These are phyloP conservation scores for Krasilnikovozyma curviuscula DNA, from an alignment of 768 basidiomycete genomes.

Conservation along the genomic window DNA sequence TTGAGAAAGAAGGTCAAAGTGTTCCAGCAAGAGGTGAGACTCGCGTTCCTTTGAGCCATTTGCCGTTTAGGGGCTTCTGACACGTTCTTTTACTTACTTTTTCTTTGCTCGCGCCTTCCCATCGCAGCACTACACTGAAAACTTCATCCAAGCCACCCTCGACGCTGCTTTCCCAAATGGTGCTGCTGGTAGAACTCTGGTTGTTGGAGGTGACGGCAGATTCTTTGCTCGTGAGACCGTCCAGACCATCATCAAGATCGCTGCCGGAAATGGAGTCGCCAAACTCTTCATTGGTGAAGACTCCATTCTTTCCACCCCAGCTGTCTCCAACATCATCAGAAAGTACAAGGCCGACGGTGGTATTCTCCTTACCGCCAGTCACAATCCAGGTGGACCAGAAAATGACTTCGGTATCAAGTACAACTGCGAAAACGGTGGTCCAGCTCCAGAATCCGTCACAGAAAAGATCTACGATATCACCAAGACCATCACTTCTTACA, in stretches of 20 bases:
- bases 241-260: conserved; percentile 82
- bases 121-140: conserved; percentile 86
- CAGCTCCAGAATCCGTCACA: conserved; percentile 91
- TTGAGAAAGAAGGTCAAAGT: conserved; percentile 94
- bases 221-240: conserved; percentile 53
- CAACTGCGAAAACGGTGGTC: conserved; percentile 92
- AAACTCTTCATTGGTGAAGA: conserved; percentile 86
- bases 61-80: not conserved
- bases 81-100: not conserved
- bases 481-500: conserved; percentile 69
- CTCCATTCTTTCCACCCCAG: conserved; percentile 85
- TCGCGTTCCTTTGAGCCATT: not conserved
- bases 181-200: conserved; percentile 47
- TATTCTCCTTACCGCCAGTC: conserved; percentile 86
- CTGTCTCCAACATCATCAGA: conserved; percentile 85
- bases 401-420: conserved; percentile 99
- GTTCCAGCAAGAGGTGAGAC: conserved; percentile 77
- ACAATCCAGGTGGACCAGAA: conserved; percentile 97
- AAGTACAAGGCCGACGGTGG: conserved; percentile 93
- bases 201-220: conserved; percentile 93
- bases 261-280: conserved; percentile 76
- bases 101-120: conserved; percentile 11
- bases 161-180: conserved; percentile 68
- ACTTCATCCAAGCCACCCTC: conserved; percentile 85
- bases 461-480: conserved; percentile 83